A percentile compares a stretch with the other conserved stretches of the same genome.
Conservation (phyloP, 2,329 filamentous ascomycete genomes). For the Calonectria montana region DNA sequence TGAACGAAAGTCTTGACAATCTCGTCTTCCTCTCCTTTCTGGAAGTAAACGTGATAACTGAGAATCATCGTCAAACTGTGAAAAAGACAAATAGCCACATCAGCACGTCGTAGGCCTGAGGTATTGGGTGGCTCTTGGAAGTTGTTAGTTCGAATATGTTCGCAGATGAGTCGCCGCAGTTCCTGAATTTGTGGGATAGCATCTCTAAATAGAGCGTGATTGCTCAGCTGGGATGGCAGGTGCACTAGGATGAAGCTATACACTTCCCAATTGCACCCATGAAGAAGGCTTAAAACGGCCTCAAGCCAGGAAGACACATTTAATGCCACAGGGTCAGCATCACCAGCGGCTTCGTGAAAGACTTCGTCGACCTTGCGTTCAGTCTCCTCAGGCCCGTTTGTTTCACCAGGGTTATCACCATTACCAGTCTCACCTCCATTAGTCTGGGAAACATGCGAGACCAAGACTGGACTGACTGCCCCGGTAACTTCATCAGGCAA, state of each 20-base stretch:
- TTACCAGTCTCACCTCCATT: conserved; percentile 24
- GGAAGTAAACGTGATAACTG: conserved; percentile 89
- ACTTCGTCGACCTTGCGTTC: conserved; percentile 28
- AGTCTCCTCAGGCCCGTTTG: conserved; percentile 7
- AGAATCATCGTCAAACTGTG: conserved; percentile 88
- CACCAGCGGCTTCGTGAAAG: conserved; percentile 22
- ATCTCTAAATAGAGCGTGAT: conserved; percentile 84
- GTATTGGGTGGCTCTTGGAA: conserved; percentile 84
- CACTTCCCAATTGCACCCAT: conserved; percentile 87
- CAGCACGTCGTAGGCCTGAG: conserved; percentile 85
- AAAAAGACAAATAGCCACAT: conserved; percentile 90
- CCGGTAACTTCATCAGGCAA: conserved; percentile 61
- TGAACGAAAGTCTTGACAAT: conserved; percentile 88
- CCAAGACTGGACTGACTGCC: conserved; percentile 63
- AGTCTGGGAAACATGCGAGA: conserved; percentile 51
- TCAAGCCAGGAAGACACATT: conserved; percentile 80
- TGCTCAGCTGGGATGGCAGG: conserved; percentile 87
- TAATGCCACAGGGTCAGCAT: conserved; percentile 59
- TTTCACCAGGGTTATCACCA: conserved; percentile 23
- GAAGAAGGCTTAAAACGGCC: conserved; percentile 77
- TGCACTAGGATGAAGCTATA: conserved; percentile 92
- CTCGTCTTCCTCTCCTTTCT: conserved; percentile 88
- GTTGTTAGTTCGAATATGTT: conserved; percentile 80
- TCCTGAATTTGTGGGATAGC: conserved; percentile 80
- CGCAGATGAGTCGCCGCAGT: conserved; percentile 81